These are phyloP conservation scores for Pythium graminicola DNA, from an alignment of 352 stramenopile genomes.

Conservation along the genomic window DNA sequence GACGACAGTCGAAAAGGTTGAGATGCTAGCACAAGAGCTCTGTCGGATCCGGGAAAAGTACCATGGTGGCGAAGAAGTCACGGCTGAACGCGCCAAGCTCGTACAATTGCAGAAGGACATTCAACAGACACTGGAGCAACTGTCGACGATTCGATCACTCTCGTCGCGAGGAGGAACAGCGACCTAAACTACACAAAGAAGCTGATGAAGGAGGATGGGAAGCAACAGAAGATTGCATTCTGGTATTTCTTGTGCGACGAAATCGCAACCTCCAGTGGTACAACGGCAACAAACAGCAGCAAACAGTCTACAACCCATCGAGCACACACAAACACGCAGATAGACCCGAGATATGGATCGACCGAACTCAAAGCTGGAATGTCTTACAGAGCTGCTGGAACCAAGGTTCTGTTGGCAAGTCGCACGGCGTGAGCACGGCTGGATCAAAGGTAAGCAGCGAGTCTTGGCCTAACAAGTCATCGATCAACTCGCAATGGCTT, in stretches of 20 bases:
- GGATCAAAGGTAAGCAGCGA: slow-evolving; percentile 14
- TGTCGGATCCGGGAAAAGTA: slow-evolving; percentile 42
- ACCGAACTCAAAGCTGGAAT: slow-evolving; percentile 12
- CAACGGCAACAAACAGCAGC: slow-evolving; percentile 5
- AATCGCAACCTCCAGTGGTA: slow-evolving; percentile 5
- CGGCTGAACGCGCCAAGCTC: slow-evolving; percentile 46
- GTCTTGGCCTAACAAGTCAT: slow-evolving; percentile 39
- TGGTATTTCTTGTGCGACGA: slow-evolving; percentile 6
- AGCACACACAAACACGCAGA: neutral
- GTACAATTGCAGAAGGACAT: slow-evolving; percentile 56
- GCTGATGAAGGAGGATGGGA: neutral
- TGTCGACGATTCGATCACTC: slow-evolving; percentile 29
- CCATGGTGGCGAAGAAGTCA: slow-evolving; percentile 42
- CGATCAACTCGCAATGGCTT: slow-evolving; percentile 30
- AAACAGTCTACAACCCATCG: slow-evolving; percentile 5
- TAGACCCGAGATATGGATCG: neutral
- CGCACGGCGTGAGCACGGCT: neutral
- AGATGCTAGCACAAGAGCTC: slow-evolving; percentile 42
- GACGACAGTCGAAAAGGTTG: slow-evolving; percentile 64
- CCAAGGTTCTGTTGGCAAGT: slow-evolving; percentile 12
- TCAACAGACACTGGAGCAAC: slow-evolving; percentile 40
- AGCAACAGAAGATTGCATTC: neutral
- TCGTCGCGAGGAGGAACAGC: slow-evolving; percentile 1
- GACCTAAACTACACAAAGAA: neutral
- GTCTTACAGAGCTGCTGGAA: slow-evolving; percentile 13